A percentile compares a stretch with the other conserved stretches of the same genome.
phyloP scores from a whole-genome alignment of 768 basidiomycete species.

The Nidularia sp. region DNA sequence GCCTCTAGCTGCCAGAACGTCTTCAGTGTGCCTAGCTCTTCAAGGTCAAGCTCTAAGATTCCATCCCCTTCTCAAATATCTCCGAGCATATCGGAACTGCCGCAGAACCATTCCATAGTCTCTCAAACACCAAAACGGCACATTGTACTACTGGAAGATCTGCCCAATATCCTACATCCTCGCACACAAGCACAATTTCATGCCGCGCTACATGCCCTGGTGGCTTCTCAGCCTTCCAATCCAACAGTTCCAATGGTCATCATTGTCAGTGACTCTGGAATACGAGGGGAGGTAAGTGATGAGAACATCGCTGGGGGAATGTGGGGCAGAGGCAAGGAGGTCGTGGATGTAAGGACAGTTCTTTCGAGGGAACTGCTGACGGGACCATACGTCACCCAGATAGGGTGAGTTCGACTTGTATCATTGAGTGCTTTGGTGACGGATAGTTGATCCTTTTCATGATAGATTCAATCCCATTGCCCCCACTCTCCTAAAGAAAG shows the following conservation, averaged over 20 bases:
- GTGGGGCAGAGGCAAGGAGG: constrained; percentile 43
- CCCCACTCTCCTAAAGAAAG: constrained; percentile 76
- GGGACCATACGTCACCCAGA: constrained; percentile 76
- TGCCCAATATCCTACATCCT: constrained; percentile 84
- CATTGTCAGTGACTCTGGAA: constrained; percentile 78
- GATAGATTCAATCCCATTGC: constrained; percentile 91
- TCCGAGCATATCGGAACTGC: constrained; percentile 1
- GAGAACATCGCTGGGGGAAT: constrained; percentile 31
- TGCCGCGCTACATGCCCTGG: constrained; percentile 55
- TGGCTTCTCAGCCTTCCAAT: constrained; percentile 26
- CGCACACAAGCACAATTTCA: constrained; percentile 72
- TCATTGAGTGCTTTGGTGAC: not conserved
- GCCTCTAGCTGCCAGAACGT: constrained; percentile 58
- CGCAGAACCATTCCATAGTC: constrained; percentile 7
- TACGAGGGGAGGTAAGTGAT: constrained; percentile 64
- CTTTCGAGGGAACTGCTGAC: constrained; percentile 64
- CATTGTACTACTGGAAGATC: constrained; percentile 80
- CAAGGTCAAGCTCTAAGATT: not conserved
- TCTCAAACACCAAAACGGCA: constrained; percentile 31
- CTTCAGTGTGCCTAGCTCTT: constrained; percentile 23
- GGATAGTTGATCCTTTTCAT: not conserved
- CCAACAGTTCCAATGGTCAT: constrained; percentile 68
- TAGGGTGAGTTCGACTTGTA: constrained; percentile 49
- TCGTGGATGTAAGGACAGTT: constrained; percentile 63
- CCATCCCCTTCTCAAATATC: not conserved